phyloP scores from a whole-genome alignment of 148 eudicot genomes.

The Dianthus caryophyllus region DNA sequence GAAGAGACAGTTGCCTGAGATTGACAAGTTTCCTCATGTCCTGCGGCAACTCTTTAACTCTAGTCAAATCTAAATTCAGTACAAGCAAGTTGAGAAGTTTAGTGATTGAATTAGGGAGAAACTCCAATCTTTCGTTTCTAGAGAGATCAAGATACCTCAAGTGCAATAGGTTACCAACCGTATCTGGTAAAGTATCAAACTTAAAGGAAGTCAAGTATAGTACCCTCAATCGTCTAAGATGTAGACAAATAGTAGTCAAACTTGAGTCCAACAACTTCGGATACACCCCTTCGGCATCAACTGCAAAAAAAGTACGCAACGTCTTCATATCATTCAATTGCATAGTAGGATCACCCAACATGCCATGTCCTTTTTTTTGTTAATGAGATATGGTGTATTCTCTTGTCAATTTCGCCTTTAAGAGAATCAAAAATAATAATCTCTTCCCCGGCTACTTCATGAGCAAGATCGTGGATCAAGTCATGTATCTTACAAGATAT shows the following conservation, averaged over 20 bases:
- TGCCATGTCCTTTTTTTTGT: background rate
- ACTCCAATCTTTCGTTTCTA: background rate
- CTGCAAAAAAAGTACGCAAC: too few species aligned
- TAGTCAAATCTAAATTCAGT: background rate
- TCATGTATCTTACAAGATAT: constrained; percentile 30
- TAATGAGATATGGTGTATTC: constrained; percentile 23
- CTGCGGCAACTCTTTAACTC: constrained; percentile 17
- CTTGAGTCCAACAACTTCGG: background rate
- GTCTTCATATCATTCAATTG: background rate
- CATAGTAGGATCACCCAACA: background rate
- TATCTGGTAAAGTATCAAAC: constrained; percentile 20
- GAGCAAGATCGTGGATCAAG: constrained; percentile 40
- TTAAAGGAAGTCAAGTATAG: constrained; percentile 14
- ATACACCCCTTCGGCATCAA: background rate
- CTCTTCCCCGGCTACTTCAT: constrained; percentile 22
- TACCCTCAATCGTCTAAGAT: constrained; percentile 26
- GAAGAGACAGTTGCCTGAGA: constrained; percentile 16
- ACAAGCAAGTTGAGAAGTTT: constrained; percentile 33
- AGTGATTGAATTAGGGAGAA: constrained; percentile 16
- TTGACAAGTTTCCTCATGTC: constrained; percentile 15
- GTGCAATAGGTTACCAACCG: constrained; percentile 23
- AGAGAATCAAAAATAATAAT: background rate
- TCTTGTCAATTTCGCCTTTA: background rate
- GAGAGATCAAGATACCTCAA: constrained; percentile 40
- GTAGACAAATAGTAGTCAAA: background rate